These are phyloP conservation scores for Arthrobotrys conoides DNA, from an alignment of 2,329 filamentous ascomycete species.

Conservation along the genomic window DNA sequence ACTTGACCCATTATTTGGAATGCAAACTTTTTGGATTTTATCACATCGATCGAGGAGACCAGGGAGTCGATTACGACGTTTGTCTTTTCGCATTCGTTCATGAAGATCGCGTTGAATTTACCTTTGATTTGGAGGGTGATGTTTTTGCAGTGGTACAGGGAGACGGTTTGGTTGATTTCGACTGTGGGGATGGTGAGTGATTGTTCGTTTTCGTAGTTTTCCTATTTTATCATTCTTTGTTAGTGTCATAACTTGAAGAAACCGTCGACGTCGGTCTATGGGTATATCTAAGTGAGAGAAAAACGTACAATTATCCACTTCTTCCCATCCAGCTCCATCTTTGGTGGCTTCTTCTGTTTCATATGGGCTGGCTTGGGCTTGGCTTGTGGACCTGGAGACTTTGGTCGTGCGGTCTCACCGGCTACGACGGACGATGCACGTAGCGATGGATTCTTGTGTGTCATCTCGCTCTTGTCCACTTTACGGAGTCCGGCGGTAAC, in stretches of 20 bases:
- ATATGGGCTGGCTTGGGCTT: constrained; percentile 89
- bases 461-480: constrained; percentile 96
- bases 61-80: constrained; percentile 90
- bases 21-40: constrained; percentile 94
- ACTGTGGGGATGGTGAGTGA: constrained; percentile 81
- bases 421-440: constrained; percentile 80
- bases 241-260: neutral
- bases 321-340: constrained; percentile 84
- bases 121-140: constrained; percentile 89
- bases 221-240: constrained; percentile 69
- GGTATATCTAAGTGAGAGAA: neutral
- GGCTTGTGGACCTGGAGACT: constrained; percentile 89
- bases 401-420: constrained; percentile 74
- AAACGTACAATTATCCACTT: constrained; percentile 87
- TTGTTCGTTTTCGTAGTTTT: constrained; percentile 86
- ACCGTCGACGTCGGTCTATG: neutral
- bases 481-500: constrained; percentile 91
- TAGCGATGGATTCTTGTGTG: constrained; percentile 94
- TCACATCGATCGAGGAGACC: constrained; percentile 91
- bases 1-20: constrained; percentile 89
- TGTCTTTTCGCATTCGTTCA: constrained; percentile 88
- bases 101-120: constrained; percentile 96
- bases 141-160: constrained; percentile 93
- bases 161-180: constrained; percentile 85
- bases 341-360: constrained; percentile 84